Base-by-base conservation (phyloP, 306 rosid genomes). In the Vigna hirtella region DNA sequence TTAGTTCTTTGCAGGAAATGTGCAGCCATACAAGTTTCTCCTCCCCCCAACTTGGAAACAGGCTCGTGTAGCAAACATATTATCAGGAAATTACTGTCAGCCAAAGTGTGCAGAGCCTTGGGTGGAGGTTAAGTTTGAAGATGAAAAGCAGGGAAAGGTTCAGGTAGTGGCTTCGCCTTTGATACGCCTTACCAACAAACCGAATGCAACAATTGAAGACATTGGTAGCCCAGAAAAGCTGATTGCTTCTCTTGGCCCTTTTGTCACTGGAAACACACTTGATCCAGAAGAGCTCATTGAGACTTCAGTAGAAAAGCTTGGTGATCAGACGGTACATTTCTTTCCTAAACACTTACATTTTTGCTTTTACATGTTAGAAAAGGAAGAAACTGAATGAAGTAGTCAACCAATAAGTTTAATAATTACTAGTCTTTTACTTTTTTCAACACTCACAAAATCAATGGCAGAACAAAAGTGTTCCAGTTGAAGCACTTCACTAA, bases 71-170 rank as follows among this genome's bases (percentile, higher is more conserved):
- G 98, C 98, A 15, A 95, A 95, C 90, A 95, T 95, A 70, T 77
- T 95, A 78, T 95, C 98, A n/a, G 98, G 98, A 57, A 95, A 95
- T 81, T 95, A 95, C 86, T 95, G 98, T 78, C 98, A 95, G 79
- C 98, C 98, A 32, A 95, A 92, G 79, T 95, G 98, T 81, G 98
- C 98, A 53, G 98, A 95, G 89, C 98, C 98, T 1, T 95, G 98
- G 98, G 93, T 95, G 13, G 98, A 92, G 87, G 98, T 95, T 18
- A 92, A 92, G 77, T 95, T 95, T 77, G 98, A 95, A 82, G 97
- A 95, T 80, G 98, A 91, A 32, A 92, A 85, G 16, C 98, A 92
- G 71, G 98, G 98, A 22, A 95, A 89, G 84, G 71, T 95, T 79
- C 97, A 95, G 86, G 90, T 92, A 9, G 98, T 95, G 47, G 98